Conservation (phyloP, 2,329 filamentous ascomycete species). For the Mariannaea sp. region DNA sequence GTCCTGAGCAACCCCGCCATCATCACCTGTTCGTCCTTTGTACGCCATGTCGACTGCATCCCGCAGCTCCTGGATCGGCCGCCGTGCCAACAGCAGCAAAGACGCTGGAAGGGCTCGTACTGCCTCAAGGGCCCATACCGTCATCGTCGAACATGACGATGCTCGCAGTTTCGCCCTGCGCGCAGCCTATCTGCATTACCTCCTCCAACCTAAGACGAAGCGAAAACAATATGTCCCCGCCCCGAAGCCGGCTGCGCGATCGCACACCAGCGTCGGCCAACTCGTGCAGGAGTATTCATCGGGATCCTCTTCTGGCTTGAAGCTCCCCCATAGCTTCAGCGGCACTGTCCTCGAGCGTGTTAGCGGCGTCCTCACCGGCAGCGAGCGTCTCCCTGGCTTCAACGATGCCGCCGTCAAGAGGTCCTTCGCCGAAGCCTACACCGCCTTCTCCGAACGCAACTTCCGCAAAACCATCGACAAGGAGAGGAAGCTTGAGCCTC, state of each 20-base stretch:
- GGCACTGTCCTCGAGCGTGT: slow-evolving; percentile 69
- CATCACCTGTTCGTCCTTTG: slow-evolving; percentile 6
- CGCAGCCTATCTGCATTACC: slow-evolving; percentile 88
- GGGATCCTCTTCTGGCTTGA: slow-evolving; percentile 54
- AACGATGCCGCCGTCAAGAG: slow-evolving; percentile 89
- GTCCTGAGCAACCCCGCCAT: slow-evolving; percentile 34
- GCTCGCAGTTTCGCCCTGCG: slow-evolving; percentile 91
- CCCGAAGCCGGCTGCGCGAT: slow-evolving; percentile 63
- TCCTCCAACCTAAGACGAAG: slow-evolving; percentile 88
- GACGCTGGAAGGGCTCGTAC: slow-evolving; percentile 49
- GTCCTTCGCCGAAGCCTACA: slow-evolving; percentile 93
- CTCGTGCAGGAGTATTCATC: slow-evolving; percentile 83
- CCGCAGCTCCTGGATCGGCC: slow-evolving; percentile 52
- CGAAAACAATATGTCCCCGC: slow-evolving; percentile 82
- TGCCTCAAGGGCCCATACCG: slow-evolving; percentile 52
- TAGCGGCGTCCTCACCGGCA: slow-evolving; percentile 78
- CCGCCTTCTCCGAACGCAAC: slow-evolving; percentile 84
- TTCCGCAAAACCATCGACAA: slow-evolving; percentile 94
- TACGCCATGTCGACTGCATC: slow-evolving; percentile 54
- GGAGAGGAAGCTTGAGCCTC: slow-evolving; percentile 87
- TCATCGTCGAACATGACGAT: slow-evolving; percentile 70
- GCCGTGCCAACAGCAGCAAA: slow-evolving; percentile 52
- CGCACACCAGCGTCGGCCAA: slow-evolving; percentile 78
- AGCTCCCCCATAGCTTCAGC: slow-evolving; percentile 62
- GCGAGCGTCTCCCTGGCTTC: slow-evolving; percentile 84